Evolutionary conservation across 768 basidiomycete species (phyloP), one percentile per base, ranked within the genome.

Genomic region (Agrocybe pediades): DNA sequence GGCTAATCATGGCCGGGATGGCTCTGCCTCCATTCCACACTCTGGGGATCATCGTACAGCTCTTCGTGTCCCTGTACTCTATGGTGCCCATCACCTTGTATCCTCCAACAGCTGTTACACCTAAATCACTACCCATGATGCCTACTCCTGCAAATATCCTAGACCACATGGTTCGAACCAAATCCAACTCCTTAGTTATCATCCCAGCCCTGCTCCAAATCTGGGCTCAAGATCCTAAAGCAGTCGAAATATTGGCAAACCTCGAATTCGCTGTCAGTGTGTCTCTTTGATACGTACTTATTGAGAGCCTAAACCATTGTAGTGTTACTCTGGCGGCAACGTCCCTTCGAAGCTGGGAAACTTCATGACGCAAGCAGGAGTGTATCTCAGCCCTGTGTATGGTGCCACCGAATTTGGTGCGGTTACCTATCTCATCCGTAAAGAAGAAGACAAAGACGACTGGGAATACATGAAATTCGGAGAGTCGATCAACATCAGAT

Each of bases 1-100:
- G 55, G 15, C 41, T 66, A 40, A 65, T 58, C 20, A 43, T 70
- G 33, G 65, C 62, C 19, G 62, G 55, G 1, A 68, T 71, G 63
- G 59, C 62, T 9, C 55, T 78, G 4, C 77, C 78, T 2, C 27
- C 74, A 3, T 79, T 79, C 61, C 75, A 79, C 53, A 65, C 64
- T 0, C 57, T 71, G 2, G 76, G 77, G 1, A 39, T 71, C 9
- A 42, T 46, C 8, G 46, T 61, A 1, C 74, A 77, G 36, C 39
- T 77, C 1, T 49, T 74, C 1, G 27, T 53, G 16, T 64, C 71
- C 1, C 20, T 77, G 4, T 60, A 57, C 39, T 25, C 53, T 17
- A 49, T 57, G 55, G 41, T 45, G 15, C 55, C 55, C 7, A 30
- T 60, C 13, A 53, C 49, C 0, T n/a, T 62, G 7, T 62, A 59